Percentiles rank a stretch among this genome's conserved stretches.
Evolutionary conservation across 2,329 filamentous ascomycete genomes (phyloP).

Genomic region (Penicillium sp.): DNA sequence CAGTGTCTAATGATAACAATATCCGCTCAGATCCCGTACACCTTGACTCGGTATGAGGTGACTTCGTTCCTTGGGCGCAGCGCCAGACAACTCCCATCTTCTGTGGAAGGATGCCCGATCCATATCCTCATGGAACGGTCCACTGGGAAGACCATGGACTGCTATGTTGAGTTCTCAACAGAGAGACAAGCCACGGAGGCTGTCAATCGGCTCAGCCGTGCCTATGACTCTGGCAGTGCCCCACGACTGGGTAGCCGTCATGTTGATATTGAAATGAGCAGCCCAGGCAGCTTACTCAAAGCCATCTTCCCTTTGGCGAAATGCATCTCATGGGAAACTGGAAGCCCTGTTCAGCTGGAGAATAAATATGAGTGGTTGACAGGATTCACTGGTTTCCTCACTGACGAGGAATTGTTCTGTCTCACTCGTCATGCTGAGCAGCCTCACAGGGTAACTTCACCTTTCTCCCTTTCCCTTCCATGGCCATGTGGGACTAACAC

Average conservation of each 20-base stretch:
- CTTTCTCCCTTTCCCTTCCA: not conserved
- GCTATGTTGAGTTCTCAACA: constrained; percentile 48
- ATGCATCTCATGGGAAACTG: constrained; percentile 46
- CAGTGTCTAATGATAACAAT: not conserved
- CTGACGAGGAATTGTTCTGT: constrained; percentile 48
- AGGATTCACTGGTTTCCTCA: constrained; percentile 52
- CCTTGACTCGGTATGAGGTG: constrained; percentile 49
- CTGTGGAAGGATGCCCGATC: constrained; percentile 46
- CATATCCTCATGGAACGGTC: constrained; percentile 57
- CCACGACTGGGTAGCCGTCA: constrained; percentile 49
- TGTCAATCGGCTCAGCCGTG: constrained; percentile 37
- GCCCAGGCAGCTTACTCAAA: constrained; percentile 49
- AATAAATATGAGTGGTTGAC: constrained; percentile 45
- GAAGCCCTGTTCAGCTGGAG: constrained; percentile 31
- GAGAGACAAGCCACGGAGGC: constrained; percentile 39
- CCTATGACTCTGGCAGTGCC: constrained; percentile 35
- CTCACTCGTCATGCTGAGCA: constrained; percentile 48
- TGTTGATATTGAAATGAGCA: constrained; percentile 46
- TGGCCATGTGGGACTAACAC: not conserved
- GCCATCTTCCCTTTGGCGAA: constrained; percentile 52
- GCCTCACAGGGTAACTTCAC: constrained; percentile 45
- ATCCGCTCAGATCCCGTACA: constrained; percentile 49
- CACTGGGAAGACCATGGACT: constrained; percentile 56
- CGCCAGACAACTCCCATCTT: constrained; percentile 37
- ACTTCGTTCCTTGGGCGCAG: constrained; percentile 46